phyloP scores from a whole-genome alignment of 768 basidiomycete genomes.

The Hygrocybe coccinea region DNA sequence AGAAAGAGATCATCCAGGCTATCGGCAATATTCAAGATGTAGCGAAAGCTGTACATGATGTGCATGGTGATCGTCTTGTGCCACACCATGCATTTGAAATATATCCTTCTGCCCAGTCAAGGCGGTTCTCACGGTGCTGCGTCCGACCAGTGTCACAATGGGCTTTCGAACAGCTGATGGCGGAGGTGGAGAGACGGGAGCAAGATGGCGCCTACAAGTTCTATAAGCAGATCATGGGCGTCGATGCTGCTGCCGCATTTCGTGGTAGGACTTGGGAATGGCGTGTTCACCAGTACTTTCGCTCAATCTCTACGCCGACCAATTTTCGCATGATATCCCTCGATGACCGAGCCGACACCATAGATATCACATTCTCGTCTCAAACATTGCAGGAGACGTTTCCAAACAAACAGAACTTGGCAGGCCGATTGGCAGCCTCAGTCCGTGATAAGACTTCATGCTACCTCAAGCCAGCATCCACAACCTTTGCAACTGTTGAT shows the following conservation, averaged over 20 bases:
- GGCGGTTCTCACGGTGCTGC: not conserved
- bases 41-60: constrained; percentile 14
- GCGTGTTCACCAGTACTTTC: constrained; percentile 1
- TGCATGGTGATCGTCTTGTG: constrained; percentile 3
- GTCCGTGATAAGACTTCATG: constrained; percentile 2
- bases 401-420: not conserved
- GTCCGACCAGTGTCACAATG: constrained; percentile 3
- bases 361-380: constrained; percentile 8
- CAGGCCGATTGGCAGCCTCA: constrained; percentile 3
- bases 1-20: not conserved
- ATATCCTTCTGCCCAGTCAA: not conserved
- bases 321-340: not conserved
- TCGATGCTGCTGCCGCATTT: not conserved
- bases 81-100: constrained; percentile 2
- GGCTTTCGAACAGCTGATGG: not conserved
- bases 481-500: constrained; percentile 7
- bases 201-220: constrained; percentile 1
- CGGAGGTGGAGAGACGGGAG: not conserved
- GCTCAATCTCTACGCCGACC: not conserved
- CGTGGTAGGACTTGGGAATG: not conserved
- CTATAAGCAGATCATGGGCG: constrained; percentile 1
- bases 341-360: not conserved
- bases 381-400: not conserved
- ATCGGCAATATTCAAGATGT: constrained; percentile 2
- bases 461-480: constrained; percentile 6